Base-by-base conservation (phyloP, 257 asterid genomes). In the Orobanche coerulescens region DNA sequence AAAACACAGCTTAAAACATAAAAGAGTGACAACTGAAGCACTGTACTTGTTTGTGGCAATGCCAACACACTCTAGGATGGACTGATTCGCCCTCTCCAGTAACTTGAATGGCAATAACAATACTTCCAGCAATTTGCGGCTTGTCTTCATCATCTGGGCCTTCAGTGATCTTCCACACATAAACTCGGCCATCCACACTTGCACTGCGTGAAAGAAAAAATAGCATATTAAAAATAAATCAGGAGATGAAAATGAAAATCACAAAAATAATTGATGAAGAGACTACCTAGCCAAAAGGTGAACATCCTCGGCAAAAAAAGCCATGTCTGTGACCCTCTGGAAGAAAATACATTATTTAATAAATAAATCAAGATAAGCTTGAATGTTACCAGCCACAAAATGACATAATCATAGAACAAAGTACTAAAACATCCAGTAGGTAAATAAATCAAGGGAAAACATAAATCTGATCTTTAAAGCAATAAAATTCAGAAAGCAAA, bases 301-400 rank as follows among this genome's bases (percentile, higher is more conserved):
- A 67, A 88, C 95, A 76, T 88, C 96, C 69, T 88, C 88, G n/a
- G 95, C 95, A 74, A 88, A 88, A 79, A 88, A 88, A 64, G 89
- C 93, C 95, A 85, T 88, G 74, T 88, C 96, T 9, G 96, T 85
- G 65, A 85, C 96, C 84, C 92, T 83, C 96, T 88, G 90, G 49
- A 65, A 79, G 47, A 70, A 69, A 30, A 54, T 37, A 50, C 2
- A 37, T 36, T 34, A 48, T 50, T 36, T 26, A 47, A 33, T 20
- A 42, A 24, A 54, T 39, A 39, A 74, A 47, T 53, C 63, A 69
- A 47, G 31, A 40, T 2, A 40, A 0, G 19, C n/a, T 40, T n/a
- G 19, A n/a, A 40, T 40, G 47, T 40, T 40, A 1, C 47, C 7
- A 40, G 14, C 47, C 13, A 13, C 18, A n/a, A 40, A 40, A 40